Evolutionary conservation across 2,329 filamentous ascomycete genomes (phyloP), one percentile per base, ranked within the genome.

Genomic region (Penicillium brasilianum): DNA sequence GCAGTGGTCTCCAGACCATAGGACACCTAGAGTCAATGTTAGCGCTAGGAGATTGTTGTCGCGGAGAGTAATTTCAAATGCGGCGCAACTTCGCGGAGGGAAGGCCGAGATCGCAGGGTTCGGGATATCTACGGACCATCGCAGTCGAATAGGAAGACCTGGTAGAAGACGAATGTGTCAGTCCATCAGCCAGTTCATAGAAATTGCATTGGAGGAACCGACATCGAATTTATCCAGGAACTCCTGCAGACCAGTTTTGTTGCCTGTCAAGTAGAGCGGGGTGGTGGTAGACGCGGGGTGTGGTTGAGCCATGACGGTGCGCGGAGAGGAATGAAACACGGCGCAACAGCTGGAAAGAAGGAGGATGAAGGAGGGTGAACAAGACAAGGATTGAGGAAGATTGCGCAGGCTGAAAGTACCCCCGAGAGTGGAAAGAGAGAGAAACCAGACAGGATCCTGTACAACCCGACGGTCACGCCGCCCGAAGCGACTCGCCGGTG

Each of bases 101-200:
- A 48, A 62, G 18, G 50, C 57, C 41, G 57, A 57, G 16, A 20
- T 50, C 11, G 37, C 18, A 28, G 50, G 44, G 6, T 9, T 1
- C 16, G 13, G 20, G 14, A 30, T 9, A 20, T 48, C 25, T 18
- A 74, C 83, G 72, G 82, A 96, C 94, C 95, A 87, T 99, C 95
- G 80, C 95, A 99, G 76, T 99, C 95, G 72, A 99, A 92, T 13
- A 99, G 83, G 74, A 99, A 98, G 37, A 91, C 88, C 92, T 96
- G 69, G 60, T 61, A 50, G 53, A 1, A 9, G 28, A 46, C 41
- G 10, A 36, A 18, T 44, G n/a, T 30, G 43, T 50, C 46, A 44
- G 36, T 37, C 20, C 7, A 13, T 20, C 11, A 4, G 43, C 5
- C 28, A 8, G 1, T 30, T 37, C 2, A 32, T 4, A 11, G 10